Base-by-base conservation (phyloP, 2,329 filamentous ascomycete genomes). In the Stagonosporopsis rhizophila region DNA sequence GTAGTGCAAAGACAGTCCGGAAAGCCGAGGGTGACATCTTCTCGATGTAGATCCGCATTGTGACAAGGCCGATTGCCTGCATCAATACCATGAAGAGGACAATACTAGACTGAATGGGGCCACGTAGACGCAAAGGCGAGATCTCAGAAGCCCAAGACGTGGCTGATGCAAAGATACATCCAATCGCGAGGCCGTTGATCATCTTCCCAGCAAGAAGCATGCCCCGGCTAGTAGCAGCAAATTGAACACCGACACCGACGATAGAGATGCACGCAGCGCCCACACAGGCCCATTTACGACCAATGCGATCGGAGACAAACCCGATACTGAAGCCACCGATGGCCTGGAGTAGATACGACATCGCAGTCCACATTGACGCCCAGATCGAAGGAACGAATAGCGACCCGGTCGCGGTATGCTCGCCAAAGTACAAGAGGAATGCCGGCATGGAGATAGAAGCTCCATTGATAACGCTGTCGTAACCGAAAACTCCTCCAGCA, bases 381-480 rank as follows among this genome's bases (percentile, higher is more conserved):
- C 53, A 56, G 6, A 56, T 56, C 1, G 53, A 56, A 4, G 53
- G 53, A 14, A 56, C 53, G 17, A 51, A 56, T 5, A 56, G 34
- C 6, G 47, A 38, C 15, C 47, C 45, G 3, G 25, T 35, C 7
- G 53, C 40, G 3, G 47, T 56, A 22, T 47, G 44, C 6, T 44
- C 53, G 28, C 53, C 53, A 17, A 56, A 56, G 35, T 56, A 56
- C 14, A 56, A 47, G 1, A 56, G 28, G 25, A 56, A 56, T 7
- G 53, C 47, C 3, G 53, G 53, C 53, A 56, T 56, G 28, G 53
- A 56, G 2, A 56, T 52, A 15, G 46, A 51, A 17, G 53, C 53
- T 27, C 53, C 53, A 23, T 56, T 56, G 42, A 56, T 52, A 37
- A 56, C 53, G 42, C 53, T 56, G 42, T 56, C 53, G 42, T 56